Evolutionary conservation across 2,329 filamentous ascomycete genomes (phyloP).

Genomic region (Moelleriella libera): DNA sequence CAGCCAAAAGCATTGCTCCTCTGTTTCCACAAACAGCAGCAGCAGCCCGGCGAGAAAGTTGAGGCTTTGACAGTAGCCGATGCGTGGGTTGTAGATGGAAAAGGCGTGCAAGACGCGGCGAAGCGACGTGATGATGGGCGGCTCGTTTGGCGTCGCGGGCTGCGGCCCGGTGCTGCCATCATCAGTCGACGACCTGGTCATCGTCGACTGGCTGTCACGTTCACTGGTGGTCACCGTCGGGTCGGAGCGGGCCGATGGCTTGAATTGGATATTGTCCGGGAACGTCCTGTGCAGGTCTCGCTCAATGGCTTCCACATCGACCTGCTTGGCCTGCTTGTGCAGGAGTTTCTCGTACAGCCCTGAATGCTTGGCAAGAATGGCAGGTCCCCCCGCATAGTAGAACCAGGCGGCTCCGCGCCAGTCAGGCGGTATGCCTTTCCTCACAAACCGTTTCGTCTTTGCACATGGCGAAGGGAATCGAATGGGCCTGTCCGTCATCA

Average conservation of each 20-base stretch:
- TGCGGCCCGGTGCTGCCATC: constrained; percentile 20
- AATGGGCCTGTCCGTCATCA: constrained; percentile 57
- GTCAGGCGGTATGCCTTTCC: constrained; percentile 87
- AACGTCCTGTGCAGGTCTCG: constrained; percentile 88
- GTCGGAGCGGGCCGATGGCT: constrained; percentile 36
- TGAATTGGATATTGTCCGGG: constrained; percentile 85
- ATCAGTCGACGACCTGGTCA: constrained; percentile 15
- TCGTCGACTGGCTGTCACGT: constrained; percentile 22
- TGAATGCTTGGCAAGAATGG: constrained; percentile 59
- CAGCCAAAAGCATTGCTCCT: constrained; percentile 87
- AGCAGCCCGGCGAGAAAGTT: constrained; percentile 89
- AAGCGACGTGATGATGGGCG: constrained; percentile 65
- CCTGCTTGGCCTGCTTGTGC: constrained; percentile 46
- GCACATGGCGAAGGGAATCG: constrained; percentile 67
- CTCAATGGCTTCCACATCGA: constrained; percentile 83
- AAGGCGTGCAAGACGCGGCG: constrained; percentile 82
- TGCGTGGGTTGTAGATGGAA: constrained; percentile 75
- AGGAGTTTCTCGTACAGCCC: constrained; percentile 65
- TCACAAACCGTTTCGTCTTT: constrained; percentile 79
- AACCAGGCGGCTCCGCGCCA: constrained; percentile 97
- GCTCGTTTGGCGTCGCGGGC: constrained; percentile 39
- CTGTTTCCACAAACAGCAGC: constrained; percentile 72
- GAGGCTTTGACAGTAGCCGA: constrained; percentile 90
- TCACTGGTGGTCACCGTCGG: constrained; percentile 14
- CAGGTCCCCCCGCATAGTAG: constrained; percentile 81